Evolutionary conservation across 2,329 filamentous ascomycete genomes (phyloP), one percentile per base, ranked within the genome.

Genomic region (Talaromyces marneffei): DNA sequence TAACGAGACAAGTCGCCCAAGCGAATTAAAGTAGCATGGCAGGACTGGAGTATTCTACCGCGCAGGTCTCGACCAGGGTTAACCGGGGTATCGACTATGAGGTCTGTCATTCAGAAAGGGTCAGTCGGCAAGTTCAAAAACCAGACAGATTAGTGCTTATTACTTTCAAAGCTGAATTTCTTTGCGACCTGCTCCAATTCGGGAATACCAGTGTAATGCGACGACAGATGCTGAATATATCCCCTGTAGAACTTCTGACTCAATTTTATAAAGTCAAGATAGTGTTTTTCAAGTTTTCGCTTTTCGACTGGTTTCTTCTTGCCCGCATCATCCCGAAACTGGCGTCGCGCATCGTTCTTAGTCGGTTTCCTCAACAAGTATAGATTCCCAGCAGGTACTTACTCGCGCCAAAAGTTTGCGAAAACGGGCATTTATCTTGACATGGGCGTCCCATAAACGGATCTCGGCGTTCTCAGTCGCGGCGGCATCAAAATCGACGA

Each of bases 1-100:
- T 97, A 99, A 65, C 94, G 87, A 55, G 90, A 90, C 53, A 99
- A 82, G 73, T 99, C 94, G 35, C 94, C 94, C 9, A 97, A 84
- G 66, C 89, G 91, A 63, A 97, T 87, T 60, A 97, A 81, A 4
- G 90, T 91, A 60, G 87, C 85, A 76, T 96, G 89, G 72, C 90
- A 96, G 3, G 91, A 92, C 60, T 82, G 78, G 42, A 91, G 79
- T 61, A 95, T 83, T 65, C 82, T 77, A n/a, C 77, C 73, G 63
- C 82, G 82, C 56, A 90, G 74, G 12, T 81, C 71, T 50, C 79
- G 68, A 46, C 82, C 74, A 61, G 81, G 75, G 66, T 79, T 73
- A 64, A 79, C 72, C 59, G 75, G 73, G 63, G 80, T 74, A 68
- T 80, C 70, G 66, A 76, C 73, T 27, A 75, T 73, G 39, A 82